Base-by-base conservation (phyloP, 352 stramenopile genomes). In the Phytopythium boreale region DNA sequence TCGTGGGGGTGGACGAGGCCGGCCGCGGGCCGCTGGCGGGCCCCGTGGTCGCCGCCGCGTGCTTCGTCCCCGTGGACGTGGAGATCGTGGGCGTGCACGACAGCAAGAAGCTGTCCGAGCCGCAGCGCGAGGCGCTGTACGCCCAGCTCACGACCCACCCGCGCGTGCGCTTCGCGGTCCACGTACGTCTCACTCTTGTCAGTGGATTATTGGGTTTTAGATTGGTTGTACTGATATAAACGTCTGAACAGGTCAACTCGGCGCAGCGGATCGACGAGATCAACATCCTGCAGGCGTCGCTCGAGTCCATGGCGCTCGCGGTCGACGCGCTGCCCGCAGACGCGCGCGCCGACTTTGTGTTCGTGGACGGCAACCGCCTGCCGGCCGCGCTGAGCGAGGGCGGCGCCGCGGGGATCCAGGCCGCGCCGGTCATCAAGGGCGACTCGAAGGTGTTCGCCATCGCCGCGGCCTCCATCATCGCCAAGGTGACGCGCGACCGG, bases 211-310 rank as follows among this genome's bases (percentile, higher is more conserved):
- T 36, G 47, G 22, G 47, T 36, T 34, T 19, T 29, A 36, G 2
- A n/a, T n/a, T n/a, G n/a, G n/a, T n/a, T n/a, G 19, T 46, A 46
- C 39, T 46, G 39, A 46, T 46, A 46, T 20, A 46, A n/a, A 8
- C 29, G 15, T 8, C 1, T 43, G 29, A 44, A 24, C 59, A 74
- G 67, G 47, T 88, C 27, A 88, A 82, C 49, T 90, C 74, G 31
- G 69, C 84, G 11, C 70, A 89, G 60, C 75, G 88, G 5, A 99
- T 99, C 77, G 98, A 99, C 76, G 88, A 98, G 80, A 97, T 99
- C 67, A 99, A 99, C 76, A 99, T 99, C 73, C 78, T 99, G 34
- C 96, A 99, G 83, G 97, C 97, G 20, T 98, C 96, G 17, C 77
- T 99, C 44, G 84, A 98, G 69, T 96, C 84, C 14, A 99, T 99